These are phyloP conservation scores for Ogataea populi-albae DNA, from an alignment of 805 yeast genomes.

Conservation along the genomic window DNA sequence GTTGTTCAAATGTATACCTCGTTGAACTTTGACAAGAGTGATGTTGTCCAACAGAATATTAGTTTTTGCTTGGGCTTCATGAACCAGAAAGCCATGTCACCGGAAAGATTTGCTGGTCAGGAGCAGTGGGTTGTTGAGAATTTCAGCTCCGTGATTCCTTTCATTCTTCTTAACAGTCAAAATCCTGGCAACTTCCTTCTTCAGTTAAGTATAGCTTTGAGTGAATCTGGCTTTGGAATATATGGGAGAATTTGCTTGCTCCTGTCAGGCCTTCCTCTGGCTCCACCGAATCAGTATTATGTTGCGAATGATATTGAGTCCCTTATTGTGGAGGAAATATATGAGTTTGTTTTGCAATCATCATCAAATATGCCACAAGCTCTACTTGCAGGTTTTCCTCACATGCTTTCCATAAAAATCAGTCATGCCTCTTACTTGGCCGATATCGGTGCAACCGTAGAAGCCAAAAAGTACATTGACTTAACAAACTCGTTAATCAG, in stretches of 20 bases:
- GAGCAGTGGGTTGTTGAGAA: constrained; percentile 31
- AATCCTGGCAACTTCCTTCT: constrained; percentile 22
- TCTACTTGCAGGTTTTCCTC: constrained; percentile 38
- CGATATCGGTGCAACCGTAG: constrained; percentile 58
- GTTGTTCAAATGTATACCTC: constrained; percentile 43
- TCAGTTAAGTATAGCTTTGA: constrained; percentile 36
- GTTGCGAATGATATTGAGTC: constrained; percentile 38
- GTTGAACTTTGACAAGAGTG: constrained; percentile 16
- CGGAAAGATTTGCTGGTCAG: constrained; percentile 21
- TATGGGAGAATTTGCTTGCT: constrained; percentile 41
- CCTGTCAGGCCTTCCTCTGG: constrained; percentile 30
- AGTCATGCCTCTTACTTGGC: constrained; percentile 66
- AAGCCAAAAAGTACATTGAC: constrained; percentile 66
- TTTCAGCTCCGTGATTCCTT: constrained; percentile 29
- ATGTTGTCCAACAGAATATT: constrained; percentile 26
- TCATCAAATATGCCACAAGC: constrained; percentile 35
- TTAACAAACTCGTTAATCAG: constrained; percentile 39
- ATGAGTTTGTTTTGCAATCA: constrained; percentile 50
- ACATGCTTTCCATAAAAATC: constrained; percentile 57
- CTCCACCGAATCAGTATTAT: constrained; percentile 19
- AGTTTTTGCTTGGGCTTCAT: constrained; percentile 30
- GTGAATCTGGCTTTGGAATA: constrained; percentile 33
- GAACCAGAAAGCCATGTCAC: constrained; percentile 14
- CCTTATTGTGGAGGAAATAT: constrained; percentile 61
- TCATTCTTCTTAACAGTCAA: constrained; percentile 26